A percentile compares a stretch with the other conserved stretches of the same genome.
Conservation (phyloP, 805 yeast species). For the Pichia thaimueangensis region DNA sequence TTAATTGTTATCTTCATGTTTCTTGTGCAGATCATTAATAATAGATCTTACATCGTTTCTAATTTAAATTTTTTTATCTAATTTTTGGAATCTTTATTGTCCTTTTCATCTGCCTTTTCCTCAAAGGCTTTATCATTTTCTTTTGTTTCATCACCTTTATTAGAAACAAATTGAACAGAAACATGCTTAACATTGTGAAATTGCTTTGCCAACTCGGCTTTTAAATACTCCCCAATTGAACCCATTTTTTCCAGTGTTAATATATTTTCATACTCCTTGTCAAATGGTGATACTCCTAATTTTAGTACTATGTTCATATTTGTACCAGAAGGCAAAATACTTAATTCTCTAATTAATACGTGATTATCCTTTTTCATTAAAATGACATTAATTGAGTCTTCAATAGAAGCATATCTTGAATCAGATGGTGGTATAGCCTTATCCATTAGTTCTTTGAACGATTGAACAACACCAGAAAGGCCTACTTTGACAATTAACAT, state of each 20-base stretch:
- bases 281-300: conserved; percentile 26
- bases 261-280: conserved; percentile 26
- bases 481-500: conserved; percentile 81
- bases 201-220: conserved; percentile 27
- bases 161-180: conserved; percentile 29
- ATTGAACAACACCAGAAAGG: conserved; percentile 57
- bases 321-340: conserved; percentile 49
- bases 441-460: conserved; percentile 76
- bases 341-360: conserved; percentile 33
- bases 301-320: conserved; percentile 37
- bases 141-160: conserved; percentile 8
- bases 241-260: conserved; percentile 31
- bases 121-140: conserved; percentile 3
- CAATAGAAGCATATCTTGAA: conserved; percentile 39
- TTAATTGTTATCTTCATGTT: too few relatives aligned
- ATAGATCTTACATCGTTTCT: too few relatives aligned
- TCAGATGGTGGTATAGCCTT: conserved; percentile 50
- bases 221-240: conserved; percentile 22
- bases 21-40: too few relatives aligned
- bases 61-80: too few relatives aligned
- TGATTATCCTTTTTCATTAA: conserved; percentile 30
- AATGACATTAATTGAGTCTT: conserved; percentile 30
- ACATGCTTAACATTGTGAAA: conserved; percentile 31
- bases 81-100: background rate
- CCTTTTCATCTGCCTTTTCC: background rate